Base-by-base conservation (phyloP, 495 filamentous ascomycete genomes). In the Podospora bellae-mahoneyi region DNA sequence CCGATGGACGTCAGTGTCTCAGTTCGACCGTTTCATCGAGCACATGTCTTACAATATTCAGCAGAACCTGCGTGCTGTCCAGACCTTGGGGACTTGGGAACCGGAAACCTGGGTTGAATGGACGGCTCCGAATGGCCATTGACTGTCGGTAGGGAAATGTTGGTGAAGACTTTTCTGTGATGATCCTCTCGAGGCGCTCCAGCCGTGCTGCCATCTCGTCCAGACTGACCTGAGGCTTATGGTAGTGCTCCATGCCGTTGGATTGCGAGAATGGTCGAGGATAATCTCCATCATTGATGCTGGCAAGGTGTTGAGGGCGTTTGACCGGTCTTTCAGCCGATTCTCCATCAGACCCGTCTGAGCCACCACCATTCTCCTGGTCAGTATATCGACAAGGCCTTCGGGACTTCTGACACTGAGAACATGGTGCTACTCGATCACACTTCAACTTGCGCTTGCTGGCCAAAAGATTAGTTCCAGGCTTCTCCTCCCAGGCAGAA, bases 371-470 rank as follows among this genome's bases (percentile, higher is more conserved):
- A 18, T 61, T 66, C 44, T 78, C 73, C 48, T 78, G 73, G 3
- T 77, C 68, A 18, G 77, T 71, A 54, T 81, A 81, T 57, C 73
- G 74, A 67, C 78, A 81, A 48, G 60, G 28, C 20, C 78, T 74
- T 63, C 76, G 76, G 13, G 78, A 72, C 78, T 87, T 87, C 59
- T 87, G 83, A 66, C 86, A 88, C 9, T 85, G 82, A 27, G 85
- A 82, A 69, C 86, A 88, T 7, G 83, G 84, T 10, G 83, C 73
- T 26, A 82, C 81, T 28, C 85, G 82, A 72, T 88, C 85, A 72
- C 86, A 88, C 69, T 82, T 85, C 48, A 87, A 78, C 68, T 88
- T 88, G 23, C 86, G 79, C 73, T 84, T 84, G 67, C 68, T 69
- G 48, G 4, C 27, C 59, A 19, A 54, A 20, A 44, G 61, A 13